phyloP scores from a whole-genome alignment of 352 stramenopile genomes.

The Phytophthora ramorum region DNA sequence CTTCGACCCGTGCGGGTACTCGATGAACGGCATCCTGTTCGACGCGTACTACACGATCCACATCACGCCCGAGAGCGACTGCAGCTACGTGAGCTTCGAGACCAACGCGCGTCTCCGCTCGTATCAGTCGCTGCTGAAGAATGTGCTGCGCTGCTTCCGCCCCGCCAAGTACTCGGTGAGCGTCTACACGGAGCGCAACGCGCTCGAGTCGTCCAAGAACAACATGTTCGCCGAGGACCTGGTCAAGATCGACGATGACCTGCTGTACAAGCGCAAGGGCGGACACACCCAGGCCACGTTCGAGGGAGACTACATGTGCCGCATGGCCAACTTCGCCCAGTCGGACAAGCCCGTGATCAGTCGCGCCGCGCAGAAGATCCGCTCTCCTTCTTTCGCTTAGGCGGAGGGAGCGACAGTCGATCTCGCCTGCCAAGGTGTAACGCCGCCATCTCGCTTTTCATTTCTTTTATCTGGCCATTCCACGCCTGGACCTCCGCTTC shows the following conservation, averaged over 20 bases:
- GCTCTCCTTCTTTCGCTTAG: conserved; percentile 82
- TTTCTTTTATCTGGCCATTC: conserved; percentile 16
- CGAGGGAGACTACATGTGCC: conserved; percentile 85
- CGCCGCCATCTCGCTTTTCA: conserved; percentile 6
- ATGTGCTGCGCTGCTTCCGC: conserved; percentile 98
- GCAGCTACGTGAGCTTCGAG: conserved; percentile 98
- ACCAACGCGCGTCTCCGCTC: conserved; percentile 93
- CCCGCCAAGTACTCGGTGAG: conserved; percentile 98
- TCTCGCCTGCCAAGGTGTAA: conserved; percentile 3
- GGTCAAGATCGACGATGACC: conserved; percentile 74
- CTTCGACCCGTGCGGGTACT: conserved; percentile 99
- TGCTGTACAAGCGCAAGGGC: conserved; percentile 84
- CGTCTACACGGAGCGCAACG: conserved; percentile 94
- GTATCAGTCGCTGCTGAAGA: conserved; percentile 95
- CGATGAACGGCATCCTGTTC: conserved; percentile 99
- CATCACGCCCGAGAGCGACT: conserved; percentile 97
- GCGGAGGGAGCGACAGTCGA: conserved; percentile 10
- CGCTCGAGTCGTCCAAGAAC: conserved; percentile 70
- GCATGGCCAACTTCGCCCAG: conserved; percentile 83
- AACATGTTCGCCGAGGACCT: conserved; percentile 81
- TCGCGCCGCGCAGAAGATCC: conserved; percentile 67
- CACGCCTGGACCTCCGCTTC: conserved; percentile 27
- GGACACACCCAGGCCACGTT: conserved; percentile 88
- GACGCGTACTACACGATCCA: conserved; percentile 99
- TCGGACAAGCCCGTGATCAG: conserved; percentile 51